Conservation (phyloP, 371 early-diverging fungal species). For the Zychaea mexicana region DNA sequence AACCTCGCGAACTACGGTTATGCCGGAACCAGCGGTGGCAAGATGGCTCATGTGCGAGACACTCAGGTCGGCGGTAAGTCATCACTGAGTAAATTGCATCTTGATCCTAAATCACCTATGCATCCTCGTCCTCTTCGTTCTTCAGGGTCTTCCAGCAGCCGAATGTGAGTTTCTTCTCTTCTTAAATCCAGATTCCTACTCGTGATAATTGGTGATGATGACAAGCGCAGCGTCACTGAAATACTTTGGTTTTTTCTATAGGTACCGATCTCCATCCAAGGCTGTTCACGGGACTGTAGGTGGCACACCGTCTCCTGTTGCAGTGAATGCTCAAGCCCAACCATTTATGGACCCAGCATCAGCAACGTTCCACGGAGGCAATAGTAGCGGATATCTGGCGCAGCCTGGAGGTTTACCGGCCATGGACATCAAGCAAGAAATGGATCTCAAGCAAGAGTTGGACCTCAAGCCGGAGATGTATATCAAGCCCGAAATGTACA, state of each 20-base stretch:
- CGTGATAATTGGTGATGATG: too few species aligned
- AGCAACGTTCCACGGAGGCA: not conserved
- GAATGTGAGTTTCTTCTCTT: conserved; percentile 33
- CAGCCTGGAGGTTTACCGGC: not conserved
- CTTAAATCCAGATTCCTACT: too few species aligned
- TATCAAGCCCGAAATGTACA: not conserved
- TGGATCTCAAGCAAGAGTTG: not conserved
- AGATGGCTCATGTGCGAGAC: conserved; percentile 37
- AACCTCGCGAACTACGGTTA: conserved; percentile 27
- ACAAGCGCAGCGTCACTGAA: too few species aligned
- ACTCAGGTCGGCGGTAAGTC: conserved; percentile 39
- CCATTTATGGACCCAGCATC: not conserved
- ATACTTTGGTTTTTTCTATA: too few species aligned
- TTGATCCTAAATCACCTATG: conserved; percentile 1
- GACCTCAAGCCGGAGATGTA: conserved; percentile 1
- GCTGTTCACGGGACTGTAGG: not conserved
- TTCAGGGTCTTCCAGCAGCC: conserved; percentile 21
- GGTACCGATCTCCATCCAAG: not conserved
- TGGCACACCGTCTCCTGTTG: conserved; percentile 1
- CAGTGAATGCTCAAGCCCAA: not conserved
- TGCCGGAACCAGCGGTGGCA: conserved; percentile 34
- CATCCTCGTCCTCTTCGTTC: not conserved
- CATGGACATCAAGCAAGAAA: conserved; percentile 1
- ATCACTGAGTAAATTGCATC: conserved; percentile 16
- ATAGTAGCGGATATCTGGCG: not conserved